Percentiles rank a stretch among this genome's conserved stretches.
Evolutionary conservation across 2,329 filamentous ascomycete genomes (phyloP).

Genomic region (Pyricularia pennisetigena): DNA sequence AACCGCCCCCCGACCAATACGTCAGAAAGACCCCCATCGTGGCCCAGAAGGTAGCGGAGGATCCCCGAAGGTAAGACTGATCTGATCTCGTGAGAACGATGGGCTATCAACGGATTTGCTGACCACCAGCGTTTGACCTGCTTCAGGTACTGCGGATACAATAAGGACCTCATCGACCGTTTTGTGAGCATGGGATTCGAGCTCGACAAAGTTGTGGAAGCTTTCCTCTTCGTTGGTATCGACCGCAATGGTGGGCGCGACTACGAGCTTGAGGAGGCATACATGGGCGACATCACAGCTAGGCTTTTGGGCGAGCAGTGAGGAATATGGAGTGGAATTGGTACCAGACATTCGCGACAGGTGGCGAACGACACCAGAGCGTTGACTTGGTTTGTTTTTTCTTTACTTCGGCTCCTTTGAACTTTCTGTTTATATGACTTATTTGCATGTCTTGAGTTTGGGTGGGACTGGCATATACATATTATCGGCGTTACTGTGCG

Average conservation of each 20-base stretch:
- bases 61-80: constrained; percentile 33
- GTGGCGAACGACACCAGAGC: not conserved
- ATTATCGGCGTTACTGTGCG: not conserved
- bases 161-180: constrained; percentile 69
- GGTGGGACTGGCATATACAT: not conserved
- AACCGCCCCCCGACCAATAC: constrained; percentile 26
- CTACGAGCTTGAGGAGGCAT: constrained; percentile 80
- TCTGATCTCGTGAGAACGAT: not conserved
- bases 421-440: not conserved
- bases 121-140: not conserved
- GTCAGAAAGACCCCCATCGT: constrained; percentile 35
- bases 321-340: not conserved
- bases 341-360: not conserved
- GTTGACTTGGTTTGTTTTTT: not conserved
- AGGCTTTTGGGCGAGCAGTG: constrained; percentile 67
- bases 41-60: constrained; percentile 35
- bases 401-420: not conserved
- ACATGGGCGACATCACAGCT: constrained; percentile 84
- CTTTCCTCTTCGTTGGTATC: constrained; percentile 74
- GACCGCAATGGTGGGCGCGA: constrained; percentile 68
- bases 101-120: not conserved
- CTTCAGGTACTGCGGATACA: constrained; percentile 75
- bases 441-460: not conserved
- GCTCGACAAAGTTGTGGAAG: constrained; percentile 73
- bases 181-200: constrained; percentile 91